These are phyloP conservation scores for Phytopythium chamaehyphon DNA, from an alignment of 352 stramenopile species.

Conservation along the genomic window DNA sequence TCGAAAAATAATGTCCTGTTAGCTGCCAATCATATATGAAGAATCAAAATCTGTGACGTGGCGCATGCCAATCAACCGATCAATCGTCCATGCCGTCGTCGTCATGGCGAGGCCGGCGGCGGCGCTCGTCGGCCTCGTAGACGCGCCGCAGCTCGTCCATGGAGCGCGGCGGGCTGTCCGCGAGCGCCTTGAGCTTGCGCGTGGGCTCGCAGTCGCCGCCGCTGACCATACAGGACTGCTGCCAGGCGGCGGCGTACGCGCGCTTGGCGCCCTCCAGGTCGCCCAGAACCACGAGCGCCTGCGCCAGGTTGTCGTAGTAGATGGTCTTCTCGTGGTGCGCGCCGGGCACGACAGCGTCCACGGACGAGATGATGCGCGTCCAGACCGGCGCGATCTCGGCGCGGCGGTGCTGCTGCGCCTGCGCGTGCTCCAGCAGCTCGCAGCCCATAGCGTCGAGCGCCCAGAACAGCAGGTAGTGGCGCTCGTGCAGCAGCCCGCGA, in stretches of 20 bases:
- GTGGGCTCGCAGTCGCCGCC: slow-evolving; percentile 56
- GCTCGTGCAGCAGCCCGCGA: slow-evolving; percentile 47
- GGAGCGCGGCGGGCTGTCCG: slow-evolving; percentile 59
- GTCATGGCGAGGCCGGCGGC: slow-evolving; percentile 17
- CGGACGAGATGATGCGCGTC: slow-evolving; percentile 57
- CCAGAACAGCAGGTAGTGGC: slow-evolving; percentile 78
- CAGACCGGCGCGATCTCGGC: slow-evolving; percentile 44
- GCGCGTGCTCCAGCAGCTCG: slow-evolving; percentile 33
- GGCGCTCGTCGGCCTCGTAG: slow-evolving; percentile 46
- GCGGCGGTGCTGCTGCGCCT: slow-evolving; percentile 35
- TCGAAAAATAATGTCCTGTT: no score
- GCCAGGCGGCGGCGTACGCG: slow-evolving; percentile 52
- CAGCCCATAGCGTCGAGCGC: slow-evolving; percentile 67
- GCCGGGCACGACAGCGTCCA: slow-evolving; percentile 67
- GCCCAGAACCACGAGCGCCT: slow-evolving; percentile 62
- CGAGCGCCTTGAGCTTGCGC: slow-evolving; percentile 49
- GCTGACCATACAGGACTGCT: slow-evolving; percentile 60
- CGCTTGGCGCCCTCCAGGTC: slow-evolving; percentile 41
- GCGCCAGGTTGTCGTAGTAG: slow-evolving; percentile 82
- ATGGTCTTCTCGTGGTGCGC: slow-evolving; percentile 80
- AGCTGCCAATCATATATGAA: background rate
- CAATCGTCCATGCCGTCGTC: slow-evolving; percentile 4
- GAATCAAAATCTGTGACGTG: slow-evolving; percentile 2
- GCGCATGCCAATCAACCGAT: background rate
- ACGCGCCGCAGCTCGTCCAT: slow-evolving; percentile 53